Evolutionary conservation across 768 basidiomycete species (phyloP), one percentile per base, ranked within the genome.

Genomic region (Termitomyces sp.): DNA sequence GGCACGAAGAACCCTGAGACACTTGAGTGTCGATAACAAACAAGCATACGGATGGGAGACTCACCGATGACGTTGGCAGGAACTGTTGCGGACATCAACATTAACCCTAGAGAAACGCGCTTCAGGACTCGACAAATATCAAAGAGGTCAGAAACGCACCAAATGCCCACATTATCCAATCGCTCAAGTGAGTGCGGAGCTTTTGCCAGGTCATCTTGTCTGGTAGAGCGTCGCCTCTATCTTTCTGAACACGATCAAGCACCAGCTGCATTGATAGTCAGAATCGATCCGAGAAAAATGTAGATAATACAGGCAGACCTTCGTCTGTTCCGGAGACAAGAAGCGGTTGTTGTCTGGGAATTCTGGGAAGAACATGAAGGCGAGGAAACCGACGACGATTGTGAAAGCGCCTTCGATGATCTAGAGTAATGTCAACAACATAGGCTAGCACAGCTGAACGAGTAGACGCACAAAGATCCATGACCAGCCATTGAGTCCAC

Each of bases 241-340:
- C 75, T 20, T 65, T 65, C 58, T 74, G 69, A 32, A 76, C 68
- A 18, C 76, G 72, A 49, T 66, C 65, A 27, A 77, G 48, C 20
- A 58, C 63, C 2, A 65, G 32, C 56, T 62, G 13, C 30, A 12
- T 6, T 1, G 12, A 26, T 14, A 7, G 45, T 62, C 49, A 63
- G 32, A 10, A 34, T 45, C 8, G n/a, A 53, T 71, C n/a, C 72
- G 67, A 44, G 26, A 34, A 16, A 13, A 45, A 24, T 4, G n/a
- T n/a, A 33, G 1, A 20, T 20, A 54, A 20, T 9, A 33, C 16
- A 39, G 13, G 27, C 24, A 27, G 22, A 73, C 71, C 57, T 70
- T 67, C 1, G 75, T 75, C 58, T 79, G 70, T 51, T 75, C 71
- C 44, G n/a, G n/a, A n/a, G n/a, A n/a, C n/a, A n/a, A n/a, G n/a